Evolutionary conservation across 139 green algal species (phyloP).

Genomic region (Chloropicon primus): DNA sequence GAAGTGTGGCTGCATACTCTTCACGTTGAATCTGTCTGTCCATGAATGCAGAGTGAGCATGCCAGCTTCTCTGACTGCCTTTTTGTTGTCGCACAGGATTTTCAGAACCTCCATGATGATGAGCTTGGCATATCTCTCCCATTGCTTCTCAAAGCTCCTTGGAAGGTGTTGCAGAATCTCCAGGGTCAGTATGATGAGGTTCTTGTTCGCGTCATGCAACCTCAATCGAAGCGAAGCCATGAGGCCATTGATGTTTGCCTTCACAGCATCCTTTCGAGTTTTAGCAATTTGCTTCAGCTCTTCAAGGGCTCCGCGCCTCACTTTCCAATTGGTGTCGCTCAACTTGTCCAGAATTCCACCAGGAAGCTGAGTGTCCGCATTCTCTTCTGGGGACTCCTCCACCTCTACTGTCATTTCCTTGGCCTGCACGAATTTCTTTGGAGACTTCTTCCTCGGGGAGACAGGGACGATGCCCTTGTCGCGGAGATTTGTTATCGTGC

Average conservation of each 20-base stretch:
- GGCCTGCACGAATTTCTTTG: background rate
- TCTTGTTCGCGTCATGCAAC: constrained; percentile 85
- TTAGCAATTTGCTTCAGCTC: constrained; percentile 49
- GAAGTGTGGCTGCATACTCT: constrained; percentile 33
- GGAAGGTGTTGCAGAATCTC: constrained; percentile 36
- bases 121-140: constrained; percentile 37
- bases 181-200: constrained; percentile 51
- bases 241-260: constrained; percentile 9
- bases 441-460: background rate
- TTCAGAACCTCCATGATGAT: constrained; percentile 32
- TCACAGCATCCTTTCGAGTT: constrained; percentile 11
- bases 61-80: constrained; percentile 28
- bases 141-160: constrained; percentile 50
- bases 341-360: constrained; percentile 32
- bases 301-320: constrained; percentile 72
- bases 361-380: constrained; percentile 29
- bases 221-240: constrained; percentile 56
- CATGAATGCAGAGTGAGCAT: constrained; percentile 67
- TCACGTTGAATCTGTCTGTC: constrained; percentile 23
- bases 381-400: background rate
- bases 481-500: constrained; percentile 55
- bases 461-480: background rate
- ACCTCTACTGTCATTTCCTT: background rate
- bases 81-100: constrained; percentile 80
- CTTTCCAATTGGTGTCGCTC: constrained; percentile 77